Evolutionary conservation across 2,329 filamentous ascomycete genomes (phyloP), one percentile per base, ranked within the genome.

Genomic region (Fragosphaeria purpurea): DNA sequence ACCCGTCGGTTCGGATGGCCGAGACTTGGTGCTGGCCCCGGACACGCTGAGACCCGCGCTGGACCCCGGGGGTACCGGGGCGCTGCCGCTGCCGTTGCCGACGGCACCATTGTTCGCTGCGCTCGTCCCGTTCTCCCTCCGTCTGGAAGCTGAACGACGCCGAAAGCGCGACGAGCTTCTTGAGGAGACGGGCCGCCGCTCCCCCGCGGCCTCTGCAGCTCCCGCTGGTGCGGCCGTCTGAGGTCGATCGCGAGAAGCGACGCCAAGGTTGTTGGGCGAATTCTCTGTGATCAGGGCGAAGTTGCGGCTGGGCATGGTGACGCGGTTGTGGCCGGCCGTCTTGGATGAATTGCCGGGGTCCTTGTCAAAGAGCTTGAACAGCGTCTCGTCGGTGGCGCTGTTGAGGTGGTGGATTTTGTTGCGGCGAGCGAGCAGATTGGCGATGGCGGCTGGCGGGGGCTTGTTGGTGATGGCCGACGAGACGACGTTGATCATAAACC

Each of bases 381-480:
- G 82, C 41, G 93, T 90, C 70, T 98, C 93, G 60, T 96, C 88
- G 0, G 93, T 98, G 50, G 88, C 69, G 34, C 65, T 60, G 63
- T 84, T 77, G 46, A 86, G 67, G 57, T 85, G 82, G 59, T 86
- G 82, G 46, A 85, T 79, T 68, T 83, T 96, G 73, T 97, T 97
- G 53, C 93, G 79, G 62, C 85, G 83, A 52, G 95, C 91, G 49
- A 98, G 76, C 45, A 95, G 79, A 65, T 98, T 95, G 9, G 89
- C 89, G 62, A 98, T 85, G 59, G 70, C 90, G 64, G 85, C 81
- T 1, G 91, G 88, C 11, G 90, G 88, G 3, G 93, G 93, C 59
- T 91, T 91, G 65, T 98, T 96, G 57, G 94, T 90, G 61, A 98
- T 97, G 35, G 90, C 90, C 1, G 90, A 96, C 6, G 89, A 95